Evolutionary conservation across 2,329 filamentous ascomycete genomes (phyloP).

Genomic region (Metarhizium sp.): DNA sequence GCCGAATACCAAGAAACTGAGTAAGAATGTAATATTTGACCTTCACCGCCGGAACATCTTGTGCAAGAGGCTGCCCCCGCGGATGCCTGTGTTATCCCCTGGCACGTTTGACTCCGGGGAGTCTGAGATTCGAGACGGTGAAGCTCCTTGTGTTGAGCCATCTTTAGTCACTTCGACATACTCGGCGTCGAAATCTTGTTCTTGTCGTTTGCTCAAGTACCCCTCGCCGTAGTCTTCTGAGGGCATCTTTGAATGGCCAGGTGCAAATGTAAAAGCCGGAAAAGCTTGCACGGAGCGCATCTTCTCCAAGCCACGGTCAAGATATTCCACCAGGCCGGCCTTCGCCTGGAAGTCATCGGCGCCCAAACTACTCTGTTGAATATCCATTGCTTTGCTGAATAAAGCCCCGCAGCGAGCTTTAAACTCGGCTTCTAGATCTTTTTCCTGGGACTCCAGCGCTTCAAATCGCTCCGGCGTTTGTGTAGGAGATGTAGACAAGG

Average conservation of each 20-base stretch:
- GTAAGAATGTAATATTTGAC: constrained; percentile 1
- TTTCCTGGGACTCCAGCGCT: constrained; percentile 35
- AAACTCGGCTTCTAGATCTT: constrained; percentile 40
- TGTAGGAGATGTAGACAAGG: constrained; percentile 27
- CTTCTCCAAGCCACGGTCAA: constrained; percentile 36
- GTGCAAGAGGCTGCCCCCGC: constrained; percentile 21
- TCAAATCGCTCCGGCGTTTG: constrained; percentile 30
- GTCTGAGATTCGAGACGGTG: neutral
- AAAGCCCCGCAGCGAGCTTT: constrained; percentile 34
- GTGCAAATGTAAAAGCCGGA: constrained; percentile 13
- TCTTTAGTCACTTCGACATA: constrained; percentile 25
- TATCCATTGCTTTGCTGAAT: constrained; percentile 32
- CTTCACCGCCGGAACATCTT: constrained; percentile 24
- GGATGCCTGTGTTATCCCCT: constrained; percentile 12
- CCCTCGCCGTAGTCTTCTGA: constrained; percentile 11
- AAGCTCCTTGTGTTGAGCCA: constrained; percentile 7
- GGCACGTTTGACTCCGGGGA: constrained; percentile 6
- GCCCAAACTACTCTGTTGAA: constrained; percentile 14
- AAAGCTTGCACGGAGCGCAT: constrained; percentile 22
- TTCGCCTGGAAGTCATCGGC: constrained; percentile 33
- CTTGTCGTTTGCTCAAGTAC: constrained; percentile 17
- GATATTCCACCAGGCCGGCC: constrained; percentile 37
- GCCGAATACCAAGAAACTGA: neutral
- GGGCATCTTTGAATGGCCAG: constrained; percentile 21
- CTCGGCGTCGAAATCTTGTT: constrained; percentile 21